phyloP scores from a whole-genome alignment of 352 stramenopile genomes.

The Phytophthora fragariaefolia region DNA sequence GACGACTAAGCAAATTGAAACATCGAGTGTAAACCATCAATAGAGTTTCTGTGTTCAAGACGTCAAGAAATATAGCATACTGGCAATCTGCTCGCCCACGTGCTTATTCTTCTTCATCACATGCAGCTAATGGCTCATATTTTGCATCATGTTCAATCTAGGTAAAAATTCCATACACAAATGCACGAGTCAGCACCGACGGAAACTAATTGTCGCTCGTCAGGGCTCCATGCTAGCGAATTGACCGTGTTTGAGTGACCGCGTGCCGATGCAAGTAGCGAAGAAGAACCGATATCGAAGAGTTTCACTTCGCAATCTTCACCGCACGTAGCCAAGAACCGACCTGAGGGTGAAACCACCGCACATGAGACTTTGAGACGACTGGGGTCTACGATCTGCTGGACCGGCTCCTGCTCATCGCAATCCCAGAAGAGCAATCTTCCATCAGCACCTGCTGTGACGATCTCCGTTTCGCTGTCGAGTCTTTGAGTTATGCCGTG shows the following conservation, averaged over 20 bases:
- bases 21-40: slow-evolving; percentile 11
- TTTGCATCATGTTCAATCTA: slow-evolving; percentile 14
- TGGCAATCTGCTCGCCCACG: neutral
- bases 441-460: slow-evolving; percentile 86
- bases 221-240: slow-evolving; percentile 84
- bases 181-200: slow-evolving; percentile 91
- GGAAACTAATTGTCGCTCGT: slow-evolving; percentile 92
- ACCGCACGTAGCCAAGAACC: slow-evolving; percentile 80
- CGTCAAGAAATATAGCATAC: neutral
- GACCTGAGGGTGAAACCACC: slow-evolving; percentile 68
- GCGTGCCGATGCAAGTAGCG: slow-evolving; percentile 54
- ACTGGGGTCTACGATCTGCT: slow-evolving; percentile 52
- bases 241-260: slow-evolving; percentile 83
- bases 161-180: slow-evolving; percentile 93
- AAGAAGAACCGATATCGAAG: slow-evolving; percentile 52
- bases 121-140: neutral
- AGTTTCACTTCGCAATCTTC: slow-evolving; percentile 90
- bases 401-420: slow-evolving; percentile 84
- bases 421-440: slow-evolving; percentile 92
- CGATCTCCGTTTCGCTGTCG: slow-evolving; percentile 92
- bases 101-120: neutral
- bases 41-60: slow-evolving; percentile 25
- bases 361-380: slow-evolving; percentile 49
- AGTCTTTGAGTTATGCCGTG: slow-evolving; percentile 85
- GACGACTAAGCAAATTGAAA: slow-evolving; percentile 11